These are phyloP conservation scores for Apiotrichum gamsii DNA, from an alignment of 1,284 basidiomycete genomes.

Conservation along the genomic window DNA sequence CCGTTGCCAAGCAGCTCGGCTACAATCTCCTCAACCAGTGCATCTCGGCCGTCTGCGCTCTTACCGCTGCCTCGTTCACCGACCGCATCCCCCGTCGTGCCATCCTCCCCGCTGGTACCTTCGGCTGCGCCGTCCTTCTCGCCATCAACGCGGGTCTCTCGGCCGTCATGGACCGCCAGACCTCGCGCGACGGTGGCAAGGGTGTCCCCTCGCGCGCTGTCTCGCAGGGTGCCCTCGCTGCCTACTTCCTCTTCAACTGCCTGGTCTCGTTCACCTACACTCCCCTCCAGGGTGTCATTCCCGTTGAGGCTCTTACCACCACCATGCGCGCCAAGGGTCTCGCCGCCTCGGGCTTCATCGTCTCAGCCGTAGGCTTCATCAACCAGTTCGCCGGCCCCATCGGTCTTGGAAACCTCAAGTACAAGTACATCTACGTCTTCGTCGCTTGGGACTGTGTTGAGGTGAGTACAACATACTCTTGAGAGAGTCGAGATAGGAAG, in stretches of 20 bases:
- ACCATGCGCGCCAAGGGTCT: slow-evolving; percentile 80
- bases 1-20: slow-evolving; percentile 47
- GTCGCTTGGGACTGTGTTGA: slow-evolving; percentile 40
- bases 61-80: slow-evolving; percentile 33
- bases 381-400: slow-evolving; percentile 48
- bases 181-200: not conserved
- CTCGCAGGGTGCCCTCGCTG: slow-evolving; percentile 15
- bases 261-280: slow-evolving; percentile 17
- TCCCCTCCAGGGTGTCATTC: slow-evolving; percentile 59
- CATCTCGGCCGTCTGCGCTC: slow-evolving; percentile 53
- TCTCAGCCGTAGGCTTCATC: slow-evolving; percentile 53
- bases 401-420: slow-evolving; percentile 49
- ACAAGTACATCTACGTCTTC: slow-evolving; percentile 32
- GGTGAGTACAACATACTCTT: too few species aligned
- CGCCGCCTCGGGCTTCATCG: slow-evolving; percentile 48
- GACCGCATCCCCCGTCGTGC: slow-evolving; percentile 31
- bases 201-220: not conserved
- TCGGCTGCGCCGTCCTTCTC: slow-evolving; percentile 27
- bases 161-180: slow-evolving; percentile 23
- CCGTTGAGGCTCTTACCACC: slow-evolving; percentile 83
- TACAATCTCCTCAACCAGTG: slow-evolving; percentile 56
- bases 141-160: slow-evolving; percentile 37
- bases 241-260: slow-evolving; percentile 45
- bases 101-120: slow-evolving; percentile 33
- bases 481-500: too few species aligned